Evolutionary conservation across 2,329 filamentous ascomycete species (phyloP).

Genomic region (Monilinia fructicola): DNA sequence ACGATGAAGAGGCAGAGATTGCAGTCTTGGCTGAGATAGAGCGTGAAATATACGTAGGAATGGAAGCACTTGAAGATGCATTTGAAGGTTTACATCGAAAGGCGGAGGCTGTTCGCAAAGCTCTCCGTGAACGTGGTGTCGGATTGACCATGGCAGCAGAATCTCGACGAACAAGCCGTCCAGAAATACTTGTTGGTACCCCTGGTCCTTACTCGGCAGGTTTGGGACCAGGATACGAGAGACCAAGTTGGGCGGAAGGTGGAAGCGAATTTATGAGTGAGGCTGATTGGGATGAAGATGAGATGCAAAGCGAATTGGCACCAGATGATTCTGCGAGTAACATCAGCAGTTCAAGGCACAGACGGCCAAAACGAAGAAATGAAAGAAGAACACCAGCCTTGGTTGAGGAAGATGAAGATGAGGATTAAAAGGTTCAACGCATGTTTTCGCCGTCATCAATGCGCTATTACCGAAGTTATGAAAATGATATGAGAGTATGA

Average conservation of each 20-base stretch:
- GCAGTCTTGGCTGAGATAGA: constrained; percentile 87
- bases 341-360: constrained; percentile 68
- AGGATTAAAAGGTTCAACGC: constrained; percentile 31
- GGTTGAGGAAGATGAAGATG: constrained; percentile 70
- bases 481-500: constrained; percentile 15
- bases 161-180: constrained; percentile 33
- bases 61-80: constrained; percentile 92
- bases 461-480: constrained; percentile 6
- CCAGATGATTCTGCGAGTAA: constrained; percentile 82
- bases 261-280: constrained; percentile 50
- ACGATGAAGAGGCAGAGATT: constrained; percentile 93
- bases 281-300: constrained; percentile 45
- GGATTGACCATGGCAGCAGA: constrained; percentile 54
- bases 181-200: constrained; percentile 44
- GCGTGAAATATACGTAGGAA: constrained; percentile 86
- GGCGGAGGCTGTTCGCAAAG: constrained; percentile 76
- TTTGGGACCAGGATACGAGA: constrained; percentile 39
- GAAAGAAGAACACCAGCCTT: constrained; percentile 70
- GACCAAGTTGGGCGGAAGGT: constrained; percentile 36
- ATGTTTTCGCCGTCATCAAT: neutral
- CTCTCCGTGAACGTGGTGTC: constrained; percentile 77
- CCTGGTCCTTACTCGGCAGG: constrained; percentile 42
- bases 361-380: constrained; percentile 64
- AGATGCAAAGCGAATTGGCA: constrained; percentile 61
- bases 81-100: constrained; percentile 88